Percentiles rank a stretch among this genome's conserved stretches.
phyloP scores from a whole-genome alignment of 805 yeast species.

The Ogataea saltuana region DNA sequence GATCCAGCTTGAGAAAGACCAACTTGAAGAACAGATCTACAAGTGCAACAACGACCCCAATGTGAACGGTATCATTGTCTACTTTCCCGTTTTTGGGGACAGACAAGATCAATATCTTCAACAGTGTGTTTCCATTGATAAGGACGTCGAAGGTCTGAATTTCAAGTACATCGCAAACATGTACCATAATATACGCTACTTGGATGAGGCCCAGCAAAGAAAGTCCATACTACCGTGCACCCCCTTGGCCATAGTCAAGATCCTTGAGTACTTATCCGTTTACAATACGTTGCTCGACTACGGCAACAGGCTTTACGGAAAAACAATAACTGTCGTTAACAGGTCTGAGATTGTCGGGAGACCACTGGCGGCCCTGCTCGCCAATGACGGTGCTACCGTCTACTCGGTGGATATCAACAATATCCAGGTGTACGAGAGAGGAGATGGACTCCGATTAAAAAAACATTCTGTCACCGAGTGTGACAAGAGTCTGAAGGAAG shows the following conservation, averaged over 20 bases:
- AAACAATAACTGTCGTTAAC: conserved; percentile 86
- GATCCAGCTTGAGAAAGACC: conserved; percentile 70
- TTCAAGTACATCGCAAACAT: conserved; percentile 89
- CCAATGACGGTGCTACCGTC: conserved; percentile 97
- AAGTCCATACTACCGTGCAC: conserved; percentile 96
- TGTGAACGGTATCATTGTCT: conserved; percentile 93
- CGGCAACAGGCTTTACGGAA: conserved; percentile 92
- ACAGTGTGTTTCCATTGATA: conserved; percentile 86
- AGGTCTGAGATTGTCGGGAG: conserved; percentile 97
- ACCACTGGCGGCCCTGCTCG: conserved; percentile 91
- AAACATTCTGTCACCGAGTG: conserved; percentile 78
- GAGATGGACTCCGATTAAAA: conserved; percentile 78
- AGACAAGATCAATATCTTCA: conserved; percentile 94
- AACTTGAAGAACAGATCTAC: conserved; percentile 78
- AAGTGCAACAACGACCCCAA: conserved; percentile 74
- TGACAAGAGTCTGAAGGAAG: conserved; percentile 55
- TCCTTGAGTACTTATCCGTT: conserved; percentile 83
- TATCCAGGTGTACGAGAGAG: conserved; percentile 90
- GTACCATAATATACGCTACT: conserved; percentile 87
- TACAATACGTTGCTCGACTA: conserved; percentile 80
- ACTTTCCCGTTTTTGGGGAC: conserved; percentile 95
- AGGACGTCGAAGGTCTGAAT: conserved; percentile 95
- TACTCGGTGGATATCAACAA: conserved; percentile 88
- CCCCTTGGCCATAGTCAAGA: conserved; percentile 92
- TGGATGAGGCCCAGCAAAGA: conserved; percentile 63